phyloP scores from a whole-genome alignment of 768 basidiomycete genomes.

The Sarcomyxa edulis region DNA sequence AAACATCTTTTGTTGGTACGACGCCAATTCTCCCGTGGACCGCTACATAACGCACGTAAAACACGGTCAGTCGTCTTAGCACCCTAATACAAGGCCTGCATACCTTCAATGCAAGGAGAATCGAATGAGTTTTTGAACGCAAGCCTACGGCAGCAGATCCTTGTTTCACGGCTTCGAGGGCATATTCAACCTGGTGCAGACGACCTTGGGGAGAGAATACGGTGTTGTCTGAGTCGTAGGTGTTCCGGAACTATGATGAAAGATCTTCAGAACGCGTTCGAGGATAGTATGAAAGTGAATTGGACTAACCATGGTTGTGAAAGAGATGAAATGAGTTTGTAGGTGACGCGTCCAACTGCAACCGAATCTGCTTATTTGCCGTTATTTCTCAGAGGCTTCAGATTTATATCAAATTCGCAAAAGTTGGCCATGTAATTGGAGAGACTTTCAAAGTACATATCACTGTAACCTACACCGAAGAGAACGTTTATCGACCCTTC shows the following conservation, averaged over 20 bases:
- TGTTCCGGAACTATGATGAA: slow-evolving; percentile 77
- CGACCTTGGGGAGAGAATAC: slow-evolving; percentile 96
- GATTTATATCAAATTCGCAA: too few species aligned
- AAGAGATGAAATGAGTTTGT: slow-evolving; percentile 1
- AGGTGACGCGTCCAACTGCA: slow-evolving; percentile 12
- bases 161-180: slow-evolving; percentile 98
- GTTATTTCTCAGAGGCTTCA: neutral
- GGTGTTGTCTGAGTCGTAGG: slow-evolving; percentile 98
- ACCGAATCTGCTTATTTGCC: neutral
- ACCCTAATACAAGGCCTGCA: slow-evolving; percentile 11
- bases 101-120: slow-evolving; percentile 91
- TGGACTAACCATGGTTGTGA: slow-evolving; percentile 29
- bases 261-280: slow-evolving; percentile 7
- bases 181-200: slow-evolving; percentile 97
- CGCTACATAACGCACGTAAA: slow-evolving; percentile 46
- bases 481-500: slow-evolving; percentile 51
- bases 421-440: too few species aligned
- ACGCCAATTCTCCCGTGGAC: slow-evolving; percentile 95
- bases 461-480: too few species aligned
- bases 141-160: slow-evolving; percentile 98
- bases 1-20: slow-evolving; percentile 99
- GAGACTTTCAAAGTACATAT: neutral
- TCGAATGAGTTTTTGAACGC: slow-evolving; percentile 90
- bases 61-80: neutral
- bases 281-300: too few species aligned